These are phyloP conservation scores for Vitis cinerea DNA, from an alignment of 164 flowering plant species.

Conservation along the genomic window DNA sequence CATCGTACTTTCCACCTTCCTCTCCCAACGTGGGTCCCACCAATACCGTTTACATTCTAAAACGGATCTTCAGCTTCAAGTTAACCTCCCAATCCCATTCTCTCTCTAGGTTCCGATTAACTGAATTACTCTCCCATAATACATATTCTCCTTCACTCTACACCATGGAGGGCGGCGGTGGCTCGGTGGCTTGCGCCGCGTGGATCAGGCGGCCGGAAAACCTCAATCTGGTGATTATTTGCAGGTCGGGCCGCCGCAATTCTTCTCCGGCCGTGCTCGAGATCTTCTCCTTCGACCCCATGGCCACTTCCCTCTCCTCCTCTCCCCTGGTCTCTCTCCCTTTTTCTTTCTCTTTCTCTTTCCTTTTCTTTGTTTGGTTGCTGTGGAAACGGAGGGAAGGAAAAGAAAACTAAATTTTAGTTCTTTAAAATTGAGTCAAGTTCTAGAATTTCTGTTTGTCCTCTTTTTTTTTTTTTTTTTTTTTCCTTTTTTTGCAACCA, in stretches of 20 bases:
- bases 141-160: no score
- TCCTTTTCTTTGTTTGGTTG: background rate
- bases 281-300: conserved; percentile 71
- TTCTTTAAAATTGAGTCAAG: no score
- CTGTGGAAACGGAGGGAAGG: no score
- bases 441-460: no score
- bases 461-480: no score
- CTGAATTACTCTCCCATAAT: no score
- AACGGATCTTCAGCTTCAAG: no score
- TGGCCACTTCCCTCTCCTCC: conserved; percentile 57
- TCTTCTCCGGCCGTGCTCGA: conserved; percentile 49
- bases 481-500: no score
- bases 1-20: background rate
- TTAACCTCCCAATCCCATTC: no score
- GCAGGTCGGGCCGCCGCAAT: conserved; percentile 33
- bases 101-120: no score
- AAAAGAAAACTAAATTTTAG: no score
- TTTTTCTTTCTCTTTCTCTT: conserved; percentile 1
- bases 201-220: conserved; percentile 92
- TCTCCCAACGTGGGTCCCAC: background rate
- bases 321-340: conserved; percentile 59
- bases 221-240: conserved; percentile 55
- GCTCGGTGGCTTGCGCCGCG: conserved; percentile 61
- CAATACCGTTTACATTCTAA: background rate
- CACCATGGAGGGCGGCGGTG: conserved; percentile 41